Evolutionary conservation across 2,329 filamentous ascomycete genomes (phyloP), one percentile per base, ranked within the genome.

Genomic region (Blastomyces gilchristii): DNA sequence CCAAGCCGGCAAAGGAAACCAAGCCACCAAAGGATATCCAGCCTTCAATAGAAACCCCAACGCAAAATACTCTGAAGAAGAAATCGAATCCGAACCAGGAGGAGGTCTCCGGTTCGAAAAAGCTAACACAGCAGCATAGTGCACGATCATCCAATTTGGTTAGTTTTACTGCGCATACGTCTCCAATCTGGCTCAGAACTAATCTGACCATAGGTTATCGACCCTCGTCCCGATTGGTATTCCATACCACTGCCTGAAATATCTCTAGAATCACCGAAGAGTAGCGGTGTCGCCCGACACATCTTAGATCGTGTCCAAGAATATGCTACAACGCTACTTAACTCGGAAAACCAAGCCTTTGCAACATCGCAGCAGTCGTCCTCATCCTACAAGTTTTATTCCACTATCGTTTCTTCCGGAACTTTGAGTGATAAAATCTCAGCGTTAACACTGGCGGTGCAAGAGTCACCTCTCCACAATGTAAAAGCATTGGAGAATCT

Each of bases 381-480:
- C 7, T 85, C 90, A 60, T 91, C 90, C 50, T 89, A 95, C 76
- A 96, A 92, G 74, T 99, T 99, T 80, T 87, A 97, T 81, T 90
- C 92, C 1, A 96, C 91, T 22, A 97, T 99, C 74, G 97, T 97
- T 90, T 81, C 91, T 11, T 95, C 92, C 1, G 94, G 94, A 80
- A 99, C 95, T 11, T 84, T 97, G 69, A 95, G 91, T 63, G 94
- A 99, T 75, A 97, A 97, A 75, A 88, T 97, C 53, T 99, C 94
- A 2, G 95, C 94, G 3, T 80, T 99, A 71, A 99, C 94, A 4
- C 81, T 99, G 68, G 89, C 94, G 63, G 87, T 97, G 14, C 95
- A 99, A 78, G 94, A 99, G 76, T 97, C 95, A 9, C 94, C 94
- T 22, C 79, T 97, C 60, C 94, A 99, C 76, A 97, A 92, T 65